These are phyloP conservation scores for Dittrichia graveolens DNA, from an alignment of 129 eudicot genomes.

Conservation along the genomic window DNA sequence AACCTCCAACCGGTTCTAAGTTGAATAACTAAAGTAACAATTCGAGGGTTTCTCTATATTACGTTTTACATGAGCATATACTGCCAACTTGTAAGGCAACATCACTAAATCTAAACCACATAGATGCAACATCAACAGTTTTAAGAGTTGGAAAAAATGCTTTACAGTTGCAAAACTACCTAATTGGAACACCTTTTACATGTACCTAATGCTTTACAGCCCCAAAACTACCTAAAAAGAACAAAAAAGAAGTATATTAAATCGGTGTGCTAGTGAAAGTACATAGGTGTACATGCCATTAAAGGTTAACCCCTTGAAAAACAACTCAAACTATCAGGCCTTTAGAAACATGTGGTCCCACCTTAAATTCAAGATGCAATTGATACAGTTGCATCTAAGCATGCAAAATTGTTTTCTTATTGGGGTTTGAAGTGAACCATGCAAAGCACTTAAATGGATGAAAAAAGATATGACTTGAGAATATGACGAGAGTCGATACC, in stretches of 20 bases:
- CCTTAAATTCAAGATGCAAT: too few relatives aligned
- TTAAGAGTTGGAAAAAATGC: neutral
- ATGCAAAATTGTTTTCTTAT: neutral
- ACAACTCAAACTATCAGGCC: too few relatives aligned
- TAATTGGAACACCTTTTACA: neutral
- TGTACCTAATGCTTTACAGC: neutral
- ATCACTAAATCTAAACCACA: neutral
- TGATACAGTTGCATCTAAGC: neutral
- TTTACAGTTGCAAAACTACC: neutral
- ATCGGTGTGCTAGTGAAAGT: neutral
- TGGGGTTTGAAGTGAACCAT: too few relatives aligned
- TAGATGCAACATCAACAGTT: neutral
- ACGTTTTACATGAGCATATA: neutral
- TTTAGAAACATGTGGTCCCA: too few relatives aligned
- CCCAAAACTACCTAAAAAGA: neutral
- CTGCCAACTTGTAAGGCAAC: neutral
- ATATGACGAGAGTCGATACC: conserved; percentile 40
- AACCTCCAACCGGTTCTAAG: neutral
- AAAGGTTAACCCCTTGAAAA: too few relatives aligned
- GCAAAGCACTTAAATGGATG: neutral
- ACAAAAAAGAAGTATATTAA: neutral
- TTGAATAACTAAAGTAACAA: neutral
- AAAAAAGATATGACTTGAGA: neutral
- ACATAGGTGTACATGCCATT: neutral
- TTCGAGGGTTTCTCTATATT: neutral